These are phyloP conservation scores for Cystofilobasidium capitatum DNA, from an alignment of 768 basidiomycete species.

Conservation along the genomic window DNA sequence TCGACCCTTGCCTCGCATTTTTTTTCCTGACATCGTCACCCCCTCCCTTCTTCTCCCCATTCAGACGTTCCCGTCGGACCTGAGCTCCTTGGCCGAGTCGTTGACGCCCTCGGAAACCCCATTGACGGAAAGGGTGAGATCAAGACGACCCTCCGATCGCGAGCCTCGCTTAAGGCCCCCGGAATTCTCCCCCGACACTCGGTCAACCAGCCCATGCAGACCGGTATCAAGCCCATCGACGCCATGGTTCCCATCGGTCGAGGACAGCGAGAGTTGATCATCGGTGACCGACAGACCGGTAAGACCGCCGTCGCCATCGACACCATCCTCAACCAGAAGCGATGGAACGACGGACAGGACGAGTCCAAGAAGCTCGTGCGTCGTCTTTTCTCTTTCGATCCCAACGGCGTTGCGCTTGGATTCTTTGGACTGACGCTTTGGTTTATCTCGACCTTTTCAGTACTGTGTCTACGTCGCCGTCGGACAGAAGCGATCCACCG, in stretches of 20 bases:
- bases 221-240: conserved; percentile 99
- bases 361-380: conserved; percentile 77
- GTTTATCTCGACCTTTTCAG: too few species aligned
- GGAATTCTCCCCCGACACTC: conserved; percentile 98
- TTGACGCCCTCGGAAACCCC: conserved; percentile 98
- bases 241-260: conserved; percentile 99
- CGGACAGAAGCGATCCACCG: conserved; percentile 98
- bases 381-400: not conserved
- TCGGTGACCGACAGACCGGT: conserved; percentile 99
- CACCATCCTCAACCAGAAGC: conserved; percentile 99
- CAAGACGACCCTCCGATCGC: conserved; percentile 81
- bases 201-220: conserved; percentile 99
- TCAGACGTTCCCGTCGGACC: conserved; percentile 88
- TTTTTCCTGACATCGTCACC: not conserved
- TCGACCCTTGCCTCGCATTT: not conserved
- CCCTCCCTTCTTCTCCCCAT: not conserved
- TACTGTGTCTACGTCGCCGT: conserved; percentile 99
- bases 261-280: conserved; percentile 99
- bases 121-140: conserved; percentile 99
- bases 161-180: conserved; percentile 96
- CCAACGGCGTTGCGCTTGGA: not conserved
- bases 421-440: not conserved
- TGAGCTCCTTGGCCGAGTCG: conserved; percentile 93
- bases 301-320: conserved; percentile 99
- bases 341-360: conserved; percentile 97